Evolutionary conservation across 75 land plant genomes (phyloP).

Genomic region (Selaginella tamariscina): DNA sequence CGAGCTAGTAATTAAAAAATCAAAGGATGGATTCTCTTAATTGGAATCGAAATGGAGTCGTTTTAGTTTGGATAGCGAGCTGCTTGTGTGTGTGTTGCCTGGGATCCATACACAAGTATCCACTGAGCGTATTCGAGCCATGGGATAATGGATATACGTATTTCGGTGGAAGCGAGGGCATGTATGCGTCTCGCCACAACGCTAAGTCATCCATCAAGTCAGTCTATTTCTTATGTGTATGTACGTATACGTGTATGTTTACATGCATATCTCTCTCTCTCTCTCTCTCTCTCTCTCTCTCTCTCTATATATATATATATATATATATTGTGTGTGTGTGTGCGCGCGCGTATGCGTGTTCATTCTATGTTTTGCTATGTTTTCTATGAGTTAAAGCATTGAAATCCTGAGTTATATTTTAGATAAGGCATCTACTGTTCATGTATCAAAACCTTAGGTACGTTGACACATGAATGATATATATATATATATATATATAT

Average conservation of each 20-base stretch:
- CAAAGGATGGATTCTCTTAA: too few relatives aligned
- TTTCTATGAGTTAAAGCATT: not conserved
- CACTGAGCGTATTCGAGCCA: not conserved
- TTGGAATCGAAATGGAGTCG: too few relatives aligned
- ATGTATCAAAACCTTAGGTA: too few relatives aligned
- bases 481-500: too few relatives aligned
- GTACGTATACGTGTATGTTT: not conserved
- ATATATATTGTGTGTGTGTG: too few relatives aligned
- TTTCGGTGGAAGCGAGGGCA: constrained; percentile 6
- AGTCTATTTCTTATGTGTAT: not conserved
- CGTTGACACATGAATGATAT: too few relatives aligned
- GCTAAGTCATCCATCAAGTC: not conserved
- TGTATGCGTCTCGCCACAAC: constrained; percentile 1
- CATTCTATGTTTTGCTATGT: not conserved
- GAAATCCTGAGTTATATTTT: not conserved
- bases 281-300: too few relatives aligned
- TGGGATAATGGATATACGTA: constrained; percentile 7
- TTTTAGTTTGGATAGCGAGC: too few relatives aligned
- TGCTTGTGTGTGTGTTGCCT: not conserved
- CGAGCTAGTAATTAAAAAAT: too few relatives aligned
- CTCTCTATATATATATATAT: too few relatives aligned
- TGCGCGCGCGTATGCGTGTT: not conserved
- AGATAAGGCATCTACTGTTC: not conserved
- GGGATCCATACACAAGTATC: constrained; percentile 4
- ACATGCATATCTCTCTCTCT: too few relatives aligned